Percentiles rank a stretch among this genome's conserved stretches.
Evolutionary conservation across 2,329 filamentous ascomycete genomes (phyloP).

Genomic region (Cladosporium sp.): DNA sequence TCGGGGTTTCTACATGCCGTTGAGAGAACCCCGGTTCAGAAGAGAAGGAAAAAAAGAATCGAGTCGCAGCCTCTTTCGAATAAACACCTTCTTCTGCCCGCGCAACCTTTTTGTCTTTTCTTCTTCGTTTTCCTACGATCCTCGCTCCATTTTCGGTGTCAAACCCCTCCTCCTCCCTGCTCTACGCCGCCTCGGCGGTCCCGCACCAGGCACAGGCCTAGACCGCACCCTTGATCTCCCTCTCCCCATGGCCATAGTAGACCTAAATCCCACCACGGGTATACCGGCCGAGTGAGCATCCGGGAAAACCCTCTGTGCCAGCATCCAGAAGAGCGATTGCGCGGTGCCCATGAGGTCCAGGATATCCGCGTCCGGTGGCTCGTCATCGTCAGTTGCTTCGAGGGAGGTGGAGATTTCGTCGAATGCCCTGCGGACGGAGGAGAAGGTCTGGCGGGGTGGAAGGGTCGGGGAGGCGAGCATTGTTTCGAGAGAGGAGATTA

Average conservation of each 20-base stretch:
- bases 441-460: background rate
- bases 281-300: background rate
- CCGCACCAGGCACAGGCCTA: background rate
- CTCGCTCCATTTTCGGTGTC: too few species aligned
- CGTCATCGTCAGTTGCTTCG: background rate
- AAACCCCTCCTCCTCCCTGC: too few species aligned
- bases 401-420: background rate
- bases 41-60: too few species aligned
- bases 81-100: too few species aligned
- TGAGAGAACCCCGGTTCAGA: too few species aligned
- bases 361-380: background rate
- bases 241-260: background rate
- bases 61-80: too few species aligned
- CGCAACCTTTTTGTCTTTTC: too few species aligned
- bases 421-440: background rate
- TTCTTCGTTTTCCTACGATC: too few species aligned
- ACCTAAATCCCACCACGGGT: background rate
- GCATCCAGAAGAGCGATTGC: background rate
- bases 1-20: too few species aligned
- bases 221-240: background rate
- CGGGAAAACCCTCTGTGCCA: background rate
- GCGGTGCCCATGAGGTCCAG: background rate
- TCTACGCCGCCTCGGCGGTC: background rate
- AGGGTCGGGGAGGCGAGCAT: background rate
- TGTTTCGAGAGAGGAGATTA: background rate